Evolutionary conservation across 495 filamentous ascomycete species (phyloP), one percentile per base, ranked within the genome.

Genomic region (Lichenothelia convexa): DNA sequence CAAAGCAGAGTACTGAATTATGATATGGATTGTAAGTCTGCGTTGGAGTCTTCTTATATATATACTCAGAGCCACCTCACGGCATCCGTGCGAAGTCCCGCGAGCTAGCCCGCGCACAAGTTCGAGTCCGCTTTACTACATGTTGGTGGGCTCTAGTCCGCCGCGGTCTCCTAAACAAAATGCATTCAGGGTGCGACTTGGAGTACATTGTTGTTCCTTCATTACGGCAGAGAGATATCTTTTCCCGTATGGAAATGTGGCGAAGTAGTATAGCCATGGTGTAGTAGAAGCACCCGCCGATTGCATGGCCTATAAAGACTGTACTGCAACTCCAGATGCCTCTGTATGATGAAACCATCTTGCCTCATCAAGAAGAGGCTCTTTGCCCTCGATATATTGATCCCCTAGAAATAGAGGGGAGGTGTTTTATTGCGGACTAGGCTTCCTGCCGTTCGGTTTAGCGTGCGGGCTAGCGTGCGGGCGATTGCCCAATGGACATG

Each of bases 21-120:
- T 33, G 31, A 33, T 33, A 12, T 33, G 31, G 12, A 18, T 33
- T 33, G 31, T 33, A 18, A 33, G 31, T 33, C 31, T 18, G 17
- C 31, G 31, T 7, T 33, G 31, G 31, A 33, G 31, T 18, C 31
- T 33, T 33, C 31, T 33, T 33, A 33, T 33, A 33, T n/a, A n/a
- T 18, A 33, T n/a, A 33, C 31, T 33, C 31, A n/a, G 31, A n/a
- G 31, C 31, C 17, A 33, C 31, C 31, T 33, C 31, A 33, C 31
- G 11, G 31, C 31, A 33, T 33, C 31, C 31, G 31, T 33, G 31
- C 31, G 31, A 33, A 12, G 15, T 18, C 31, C 31, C 17, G 31
- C 9, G 31, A 33, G 31, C 31, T 33, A 33, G 31, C 31, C 31
- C 31, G 31, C 31, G 24, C 31, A 18, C 9, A 33, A 18, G 31